Evolutionary conservation across 305 asterid genomes (phyloP).

Genomic region (Fraxinus paxiana): DNA sequence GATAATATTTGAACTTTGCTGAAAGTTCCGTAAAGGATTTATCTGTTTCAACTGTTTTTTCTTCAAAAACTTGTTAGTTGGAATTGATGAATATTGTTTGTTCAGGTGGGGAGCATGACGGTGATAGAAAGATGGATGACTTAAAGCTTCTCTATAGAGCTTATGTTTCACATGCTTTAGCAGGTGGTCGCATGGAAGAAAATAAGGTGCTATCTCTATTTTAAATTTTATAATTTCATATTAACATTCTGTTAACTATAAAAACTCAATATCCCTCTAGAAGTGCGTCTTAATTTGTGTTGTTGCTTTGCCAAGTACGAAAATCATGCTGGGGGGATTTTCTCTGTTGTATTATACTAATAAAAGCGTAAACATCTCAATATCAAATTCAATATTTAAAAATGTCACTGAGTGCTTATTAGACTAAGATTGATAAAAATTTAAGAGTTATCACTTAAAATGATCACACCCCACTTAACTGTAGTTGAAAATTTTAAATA

Average conservation of each 20-base stretch:
- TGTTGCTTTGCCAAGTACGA: not conserved
- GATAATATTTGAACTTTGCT: constrained; percentile 4
- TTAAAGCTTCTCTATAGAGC: constrained; percentile 77
- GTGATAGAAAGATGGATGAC: constrained; percentile 72
- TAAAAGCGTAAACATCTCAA: not conserved
- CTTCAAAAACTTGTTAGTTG: constrained; percentile 24
- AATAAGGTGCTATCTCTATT: constrained; percentile 52
- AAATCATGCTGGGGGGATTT: not conserved
- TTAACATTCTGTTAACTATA: not conserved
- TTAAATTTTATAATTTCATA: not conserved
- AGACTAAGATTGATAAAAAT: not conserved
- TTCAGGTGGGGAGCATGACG: constrained; percentile 77
- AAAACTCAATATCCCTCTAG: not conserved
- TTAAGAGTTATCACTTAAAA: not conserved
- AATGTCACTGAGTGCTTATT: not conserved
- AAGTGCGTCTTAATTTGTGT: not conserved
- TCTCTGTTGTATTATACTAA: not conserved
- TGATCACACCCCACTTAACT: not conserved
- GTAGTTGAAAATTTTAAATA: not conserved
- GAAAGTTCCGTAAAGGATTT: constrained; percentile 1
- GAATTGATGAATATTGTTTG: constrained; percentile 31
- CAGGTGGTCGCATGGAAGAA: constrained; percentile 82
- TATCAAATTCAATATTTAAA: not conserved
- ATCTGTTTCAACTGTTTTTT: constrained; percentile 10
- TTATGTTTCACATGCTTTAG: constrained; percentile 64